Base-by-base conservation (phyloP, 495 filamentous ascomycete species). In the Opeltia flavorubescens region DNA sequence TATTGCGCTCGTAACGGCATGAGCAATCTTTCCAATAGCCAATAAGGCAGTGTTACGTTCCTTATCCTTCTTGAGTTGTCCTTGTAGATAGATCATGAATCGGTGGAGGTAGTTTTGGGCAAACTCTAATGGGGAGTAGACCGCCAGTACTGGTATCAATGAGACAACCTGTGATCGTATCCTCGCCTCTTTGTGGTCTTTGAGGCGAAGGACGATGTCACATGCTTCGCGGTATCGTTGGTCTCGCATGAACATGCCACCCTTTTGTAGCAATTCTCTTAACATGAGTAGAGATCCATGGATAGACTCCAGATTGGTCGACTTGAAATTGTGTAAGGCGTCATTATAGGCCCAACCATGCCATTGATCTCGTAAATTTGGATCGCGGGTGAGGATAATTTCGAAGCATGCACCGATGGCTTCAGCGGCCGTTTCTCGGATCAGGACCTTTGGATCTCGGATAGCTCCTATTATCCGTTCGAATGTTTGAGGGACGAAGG, bases 191-290 rank as follows among this genome's bases (percentile, higher is more conserved):
- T 85, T 78, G 51, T 95, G 84, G 52, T 96, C 93, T 56, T 91
- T 94, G 59, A 93, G 80, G 43, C 79, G 80, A 46, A 87, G 78
- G 20, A 94, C 81, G 48, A 87, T 87, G 50, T 99, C 91, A 62
- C 89, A 95, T 12, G 85, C 80, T 38, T 93, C 85, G 27, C 76
- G 69, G 53, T 91, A 89, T 41, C 38, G 15, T 51, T 84, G 77
- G 27, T 84, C 84, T 42, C 91, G 82, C 91, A 99, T 95, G 66
- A 93, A 99, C 91, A 96, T 99, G 49, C 87, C 88, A 21, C 91
- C 89, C 54, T 91, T 86, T 50, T 85, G 71, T 13, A 96, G 77
- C 23, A 99, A 72, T 60, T 95, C 89, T 59, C 86, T 88, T 52
- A 95, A 70, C 1, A 89, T 84, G 17, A 99, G 71, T 30, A 99